These are phyloP conservation scores for Coniferiporia weirii DNA, from an alignment of 1,284 basidiomycete species.

Conservation along the genomic window DNA sequence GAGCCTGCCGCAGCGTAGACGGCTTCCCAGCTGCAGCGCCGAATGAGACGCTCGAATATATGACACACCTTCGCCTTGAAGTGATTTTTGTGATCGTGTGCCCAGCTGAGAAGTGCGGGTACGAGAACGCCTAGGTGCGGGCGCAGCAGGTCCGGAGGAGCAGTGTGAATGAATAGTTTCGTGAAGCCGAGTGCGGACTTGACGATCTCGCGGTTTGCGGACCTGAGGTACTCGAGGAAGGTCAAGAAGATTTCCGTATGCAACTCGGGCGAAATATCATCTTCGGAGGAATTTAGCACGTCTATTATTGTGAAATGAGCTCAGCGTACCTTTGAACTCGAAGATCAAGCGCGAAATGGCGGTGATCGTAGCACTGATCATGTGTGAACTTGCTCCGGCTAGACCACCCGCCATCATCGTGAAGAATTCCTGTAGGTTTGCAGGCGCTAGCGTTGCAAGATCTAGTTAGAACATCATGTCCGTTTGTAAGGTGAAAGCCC, in stretches of 20 bases:
- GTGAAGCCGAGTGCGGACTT: conserved; percentile 94
- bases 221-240: conserved; percentile 84
- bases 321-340: conserved; percentile 83
- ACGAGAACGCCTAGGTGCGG: conserved; percentile 78
- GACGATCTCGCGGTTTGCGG: conserved; percentile 95
- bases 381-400: conserved; percentile 91
- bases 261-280: conserved; percentile 69
- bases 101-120: conserved; percentile 85
- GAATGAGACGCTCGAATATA: conserved; percentile 93
- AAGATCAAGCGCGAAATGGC: conserved; percentile 92
- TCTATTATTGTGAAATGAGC: neutral
- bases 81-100: conserved; percentile 97
- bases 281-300: conserved; percentile 34
- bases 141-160: conserved; percentile 66
- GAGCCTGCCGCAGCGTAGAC: conserved; percentile 60
- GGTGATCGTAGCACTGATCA: conserved; percentile 97
- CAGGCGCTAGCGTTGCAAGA: conserved; percentile 47
- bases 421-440: conserved; percentile 88
- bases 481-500: neutral
- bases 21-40: conserved; percentile 86
- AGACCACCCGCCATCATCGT: conserved; percentile 97
- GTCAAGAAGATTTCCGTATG: conserved; percentile 86
- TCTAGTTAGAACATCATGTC: neutral
- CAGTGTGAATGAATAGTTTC: conserved; percentile 89
- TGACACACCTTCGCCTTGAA: conserved; percentile 97